These are phyloP conservation scores for Leishmania arabica DNA, from an alignment of 208 protist species.

Conservation along the genomic window DNA sequence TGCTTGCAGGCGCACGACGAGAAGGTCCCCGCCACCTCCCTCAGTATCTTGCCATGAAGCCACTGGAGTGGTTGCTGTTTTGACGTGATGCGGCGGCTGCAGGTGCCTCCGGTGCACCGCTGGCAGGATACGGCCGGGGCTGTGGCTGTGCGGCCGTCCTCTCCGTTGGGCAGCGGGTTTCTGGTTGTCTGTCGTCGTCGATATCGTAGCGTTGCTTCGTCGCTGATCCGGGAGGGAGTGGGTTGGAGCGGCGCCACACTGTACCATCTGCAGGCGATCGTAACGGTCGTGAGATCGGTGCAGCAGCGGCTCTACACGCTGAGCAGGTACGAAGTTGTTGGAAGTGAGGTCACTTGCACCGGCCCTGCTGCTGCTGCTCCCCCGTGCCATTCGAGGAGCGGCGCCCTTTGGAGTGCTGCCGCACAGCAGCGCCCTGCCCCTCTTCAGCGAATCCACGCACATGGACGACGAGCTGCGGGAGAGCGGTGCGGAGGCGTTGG, in stretches of 20 bases:
- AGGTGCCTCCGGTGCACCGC: background rate
- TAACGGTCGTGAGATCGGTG: background rate
- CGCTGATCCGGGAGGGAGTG: background rate
- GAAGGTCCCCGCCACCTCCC: conserved; percentile 29
- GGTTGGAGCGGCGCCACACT: background rate
- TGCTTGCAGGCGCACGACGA: conserved; percentile 63
- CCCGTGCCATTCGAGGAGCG: background rate
- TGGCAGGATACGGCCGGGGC: background rate
- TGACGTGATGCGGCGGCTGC: background rate
- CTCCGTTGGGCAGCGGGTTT: background rate
- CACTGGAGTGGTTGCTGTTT: background rate
- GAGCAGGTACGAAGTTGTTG: background rate
- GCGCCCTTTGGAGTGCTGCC: background rate
- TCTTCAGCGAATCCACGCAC: conserved; percentile 7
- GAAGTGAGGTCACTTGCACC: background rate
- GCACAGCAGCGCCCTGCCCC: conserved; percentile 5
- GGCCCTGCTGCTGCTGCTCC: background rate
- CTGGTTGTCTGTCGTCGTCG: background rate
- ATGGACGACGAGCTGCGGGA: conserved; percentile 5
- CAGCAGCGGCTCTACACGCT: background rate
- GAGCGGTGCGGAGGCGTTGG: background rate
- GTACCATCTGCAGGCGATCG: background rate
- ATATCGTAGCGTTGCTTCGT: background rate
- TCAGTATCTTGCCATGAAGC: background rate
- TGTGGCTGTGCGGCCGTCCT: background rate